A percentile compares a stretch with the other conserved stretches of the same genome.
Conservation (phyloP, 2,329 filamentous ascomycete species). For the Pestalotiopsis sp. region DNA sequence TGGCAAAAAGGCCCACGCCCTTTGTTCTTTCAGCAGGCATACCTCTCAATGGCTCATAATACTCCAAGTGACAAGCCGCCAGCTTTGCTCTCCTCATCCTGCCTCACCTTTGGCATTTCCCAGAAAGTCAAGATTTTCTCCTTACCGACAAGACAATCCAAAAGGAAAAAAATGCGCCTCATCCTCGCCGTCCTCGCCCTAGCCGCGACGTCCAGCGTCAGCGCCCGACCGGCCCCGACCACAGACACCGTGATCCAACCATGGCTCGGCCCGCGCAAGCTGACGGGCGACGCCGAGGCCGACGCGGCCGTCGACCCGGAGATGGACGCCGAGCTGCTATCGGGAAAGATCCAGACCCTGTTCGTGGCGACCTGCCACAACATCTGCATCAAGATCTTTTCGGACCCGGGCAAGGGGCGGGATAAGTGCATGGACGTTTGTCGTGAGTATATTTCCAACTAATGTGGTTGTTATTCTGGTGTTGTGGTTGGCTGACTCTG, state of each 20-base stretch:
- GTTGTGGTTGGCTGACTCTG: not conserved
- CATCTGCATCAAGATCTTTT: not conserved
- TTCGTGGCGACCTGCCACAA: not conserved
- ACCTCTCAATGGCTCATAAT: too few relatives aligned
- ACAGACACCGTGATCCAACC: not conserved
- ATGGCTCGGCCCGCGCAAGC: not conserved
- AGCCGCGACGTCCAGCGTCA: not conserved
- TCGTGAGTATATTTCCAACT: not conserved
- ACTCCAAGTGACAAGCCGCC: too few relatives aligned
- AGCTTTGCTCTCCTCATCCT: too few relatives aligned
- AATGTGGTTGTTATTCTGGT: too few relatives aligned
- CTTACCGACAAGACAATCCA: not conserved
- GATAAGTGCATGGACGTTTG: not conserved
- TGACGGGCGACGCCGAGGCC: not conserved
- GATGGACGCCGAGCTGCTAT: not conserved
- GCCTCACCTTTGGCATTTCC: too few relatives aligned
- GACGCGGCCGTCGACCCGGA: not conserved
- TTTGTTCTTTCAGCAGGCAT: too few relatives aligned
- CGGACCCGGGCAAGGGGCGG: not conserved
- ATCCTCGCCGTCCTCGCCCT: not conserved
- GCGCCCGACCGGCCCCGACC: not conserved
- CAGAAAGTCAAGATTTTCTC: too few relatives aligned
- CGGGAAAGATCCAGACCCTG: not conserved
- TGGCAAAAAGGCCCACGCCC: too few relatives aligned
- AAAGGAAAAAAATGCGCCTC: not conserved